phyloP scores from a whole-genome alignment of 805 yeast genomes.

The Wickerhamiella sorbophila region DNA sequence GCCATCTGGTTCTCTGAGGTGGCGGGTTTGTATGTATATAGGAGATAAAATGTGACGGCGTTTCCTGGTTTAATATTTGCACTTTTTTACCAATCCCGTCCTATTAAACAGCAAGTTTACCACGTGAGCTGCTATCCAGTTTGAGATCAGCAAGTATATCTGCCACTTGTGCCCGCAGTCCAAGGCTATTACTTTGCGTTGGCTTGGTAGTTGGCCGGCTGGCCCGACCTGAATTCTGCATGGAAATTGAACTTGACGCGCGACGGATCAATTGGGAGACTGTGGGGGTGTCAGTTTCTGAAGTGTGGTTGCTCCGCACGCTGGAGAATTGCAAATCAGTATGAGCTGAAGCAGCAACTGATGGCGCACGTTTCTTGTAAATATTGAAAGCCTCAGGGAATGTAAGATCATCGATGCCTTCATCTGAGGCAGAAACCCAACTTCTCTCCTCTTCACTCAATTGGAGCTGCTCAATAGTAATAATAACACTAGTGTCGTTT shows the following conservation, averaged over 20 bases:
- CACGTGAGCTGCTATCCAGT: background rate
- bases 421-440: conserved; percentile 6
- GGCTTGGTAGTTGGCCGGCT: too few relatives aligned
- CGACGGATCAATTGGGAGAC: background rate
- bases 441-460: conserved; percentile 8
- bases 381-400: conserved; percentile 6
- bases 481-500: background rate
- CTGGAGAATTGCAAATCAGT: background rate
- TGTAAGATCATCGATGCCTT: conserved; percentile 9
- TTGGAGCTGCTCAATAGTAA: conserved; percentile 3
- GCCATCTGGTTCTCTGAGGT: conserved; percentile 42
- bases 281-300: background rate
- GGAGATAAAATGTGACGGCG: too few relatives aligned
- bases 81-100: too few relatives aligned
- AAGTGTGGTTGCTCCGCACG: background rate
- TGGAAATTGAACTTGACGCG: background rate
- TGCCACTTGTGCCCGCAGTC: background rate
- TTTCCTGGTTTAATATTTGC: too few relatives aligned
- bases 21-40: too few relatives aligned
- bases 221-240: background rate
- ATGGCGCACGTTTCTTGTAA: background rate
- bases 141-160: background rate
- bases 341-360: background rate
- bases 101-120: background rate
- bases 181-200: too few relatives aligned